Evolutionary conservation across 768 basidiomycete species (phyloP), one percentile per base, ranked within the genome.

Genomic region (Hygrocybe punicea): DNA sequence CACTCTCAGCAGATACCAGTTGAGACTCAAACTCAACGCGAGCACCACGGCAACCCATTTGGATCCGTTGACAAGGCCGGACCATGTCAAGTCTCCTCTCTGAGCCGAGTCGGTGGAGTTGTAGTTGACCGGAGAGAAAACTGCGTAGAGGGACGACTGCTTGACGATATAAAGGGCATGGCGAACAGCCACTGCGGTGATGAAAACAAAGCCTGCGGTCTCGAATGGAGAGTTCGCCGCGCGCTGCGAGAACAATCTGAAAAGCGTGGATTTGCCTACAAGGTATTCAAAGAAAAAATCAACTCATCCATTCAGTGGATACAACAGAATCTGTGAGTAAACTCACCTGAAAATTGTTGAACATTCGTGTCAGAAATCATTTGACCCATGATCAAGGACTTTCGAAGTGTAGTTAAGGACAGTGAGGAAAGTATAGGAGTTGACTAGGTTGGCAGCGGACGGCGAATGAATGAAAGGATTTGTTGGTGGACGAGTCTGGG

Each of bases 41-140:
- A 99, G 82, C 11, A 90, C 79, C 54, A 91, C 80, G 50, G 98
- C 91, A 67, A 98, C 93, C 89, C 92, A 95, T 75, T 98, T 98
- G 65, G 84, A 86, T 9, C n/a, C 36, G 36, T n/a, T 39, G 36
- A 9, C n/a, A 9, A n/a, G 36, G n/a, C 10, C 36, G n/a, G n/a
- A 39, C n/a, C n/a, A n/a, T n/a, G n/a, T n/a, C 9, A 39, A 39
- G 36, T 9, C 10, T n/a, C 10, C 36, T 39, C 36, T n/a, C n/a
- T 9, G 36, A n/a, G 36, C 36, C n/a, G 36, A 9, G n/a, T 39
- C 9, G n/a, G 9, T 39, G 9, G n/a, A n/a, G 36, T 9, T n/a
- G 36, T 39, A 39, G 36, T 39, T 9, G 9, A 9, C n/a, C 9
- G 9, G 36, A 9, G 36, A n/a, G n/a, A n/a, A n/a, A n/a, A n/a